Percentiles rank a stretch among this genome's conserved stretches.
Evolutionary conservation across 352 stramenopile genomes (phyloP).

Genomic region (Peronospora tabacina): DNA sequence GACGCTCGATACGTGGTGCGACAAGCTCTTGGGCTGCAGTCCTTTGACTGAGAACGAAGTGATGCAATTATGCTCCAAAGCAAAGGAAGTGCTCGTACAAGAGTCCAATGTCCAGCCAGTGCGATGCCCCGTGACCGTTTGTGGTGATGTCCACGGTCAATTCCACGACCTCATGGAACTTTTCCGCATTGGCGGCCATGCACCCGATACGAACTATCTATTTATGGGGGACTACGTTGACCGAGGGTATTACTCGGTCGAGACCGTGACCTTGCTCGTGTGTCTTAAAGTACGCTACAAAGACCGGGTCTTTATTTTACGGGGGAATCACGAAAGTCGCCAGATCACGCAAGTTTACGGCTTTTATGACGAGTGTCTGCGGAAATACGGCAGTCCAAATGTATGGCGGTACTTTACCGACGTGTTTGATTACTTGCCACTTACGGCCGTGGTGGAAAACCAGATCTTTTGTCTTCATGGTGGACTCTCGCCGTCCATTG

Average conservation of each 20-base stretch:
- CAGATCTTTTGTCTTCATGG: constrained; percentile 99
- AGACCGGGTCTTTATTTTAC: constrained; percentile 78
- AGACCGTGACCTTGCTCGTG: constrained; percentile 77
- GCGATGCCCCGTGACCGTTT: constrained; percentile 95
- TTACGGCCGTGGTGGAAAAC: constrained; percentile 97
- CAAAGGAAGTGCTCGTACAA: constrained; percentile 93
- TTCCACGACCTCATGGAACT: constrained; percentile 98
- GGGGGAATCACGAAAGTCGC: constrained; percentile 66
- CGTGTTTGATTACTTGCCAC: constrained; percentile 90
- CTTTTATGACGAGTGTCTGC: constrained; percentile 60
- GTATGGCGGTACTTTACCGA: constrained; percentile 98
- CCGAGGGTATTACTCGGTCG: constrained; percentile 82
- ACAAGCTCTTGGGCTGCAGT: constrained; percentile 90
- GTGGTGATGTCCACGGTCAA: constrained; percentile 96
- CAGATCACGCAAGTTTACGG: constrained; percentile 34
- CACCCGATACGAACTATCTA: constrained; percentile 72
- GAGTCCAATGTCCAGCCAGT: constrained; percentile 97
- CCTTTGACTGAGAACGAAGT: constrained; percentile 94
- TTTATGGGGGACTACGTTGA: constrained; percentile 85
- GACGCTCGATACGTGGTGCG: constrained; percentile 92
- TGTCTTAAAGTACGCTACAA: constrained; percentile 87
- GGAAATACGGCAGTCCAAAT: constrained; percentile 98
- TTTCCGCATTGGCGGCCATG: constrained; percentile 89
- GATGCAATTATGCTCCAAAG: constrained; percentile 90
- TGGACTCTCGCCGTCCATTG: constrained; percentile 92